Percentiles rank a stretch among this genome's conserved stretches.
phyloP scores from a whole-genome alignment of 768 basidiomycete genomes.

The Lactarius hatsudake region DNA sequence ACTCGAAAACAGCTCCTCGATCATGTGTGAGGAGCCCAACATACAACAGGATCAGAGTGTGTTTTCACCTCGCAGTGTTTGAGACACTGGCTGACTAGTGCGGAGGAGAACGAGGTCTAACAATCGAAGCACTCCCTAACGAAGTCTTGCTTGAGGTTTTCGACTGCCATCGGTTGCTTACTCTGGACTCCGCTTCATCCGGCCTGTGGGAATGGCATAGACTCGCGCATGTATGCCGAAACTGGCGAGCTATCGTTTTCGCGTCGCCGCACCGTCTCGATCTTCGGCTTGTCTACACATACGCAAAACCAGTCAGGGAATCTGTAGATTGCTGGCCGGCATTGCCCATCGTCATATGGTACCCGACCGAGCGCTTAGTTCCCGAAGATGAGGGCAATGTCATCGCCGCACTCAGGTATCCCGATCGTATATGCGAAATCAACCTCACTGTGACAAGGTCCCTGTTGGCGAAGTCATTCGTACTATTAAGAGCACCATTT shows the following conservation, averaged over 20 bases:
- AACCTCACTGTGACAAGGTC: neutral
- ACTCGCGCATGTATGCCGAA: constrained; percentile 13
- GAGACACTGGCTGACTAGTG: neutral
- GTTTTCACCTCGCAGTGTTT: neutral
- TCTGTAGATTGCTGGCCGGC: neutral
- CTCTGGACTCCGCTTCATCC: neutral
- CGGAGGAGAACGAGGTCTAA: neutral
- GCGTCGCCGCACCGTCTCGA: constrained; percentile 4
- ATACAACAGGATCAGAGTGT: neutral
- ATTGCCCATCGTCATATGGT: neutral
- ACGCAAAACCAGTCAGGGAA: neutral
- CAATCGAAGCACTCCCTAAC: constrained; percentile 5
- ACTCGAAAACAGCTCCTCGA: neutral
- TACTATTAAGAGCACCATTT: neutral
- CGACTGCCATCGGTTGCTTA: neutral
- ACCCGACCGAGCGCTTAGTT: neutral
- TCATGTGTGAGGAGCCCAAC: neutral
- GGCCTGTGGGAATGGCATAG: constrained; percentile 16
- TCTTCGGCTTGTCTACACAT: constrained; percentile 7
- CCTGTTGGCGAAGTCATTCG: neutral
- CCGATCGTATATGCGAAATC: neutral
- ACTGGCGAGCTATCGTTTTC: constrained; percentile 10
- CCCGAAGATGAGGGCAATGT: neutral
- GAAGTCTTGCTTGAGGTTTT: constrained; percentile 16
- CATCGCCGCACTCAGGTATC: constrained; percentile 8